Evolutionary conservation across 192 early-diverging fungal species (phyloP).

Genomic region (Neocallimastix lanati): DNA sequence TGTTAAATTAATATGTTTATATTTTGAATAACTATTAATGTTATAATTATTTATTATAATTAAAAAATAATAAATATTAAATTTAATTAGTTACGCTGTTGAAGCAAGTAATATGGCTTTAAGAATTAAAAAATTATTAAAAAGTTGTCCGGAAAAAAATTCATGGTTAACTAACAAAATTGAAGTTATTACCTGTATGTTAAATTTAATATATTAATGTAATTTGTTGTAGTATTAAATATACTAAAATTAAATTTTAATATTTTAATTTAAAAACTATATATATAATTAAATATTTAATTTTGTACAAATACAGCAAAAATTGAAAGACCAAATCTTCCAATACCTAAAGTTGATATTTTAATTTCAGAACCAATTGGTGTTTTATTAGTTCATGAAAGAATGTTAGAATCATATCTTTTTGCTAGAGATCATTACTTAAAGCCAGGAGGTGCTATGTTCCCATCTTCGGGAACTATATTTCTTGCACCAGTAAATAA

Average conservation of each 20-base stretch:
- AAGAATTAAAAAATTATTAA: slow-evolving; percentile 69
- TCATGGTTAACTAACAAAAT: slow-evolving; percentile 58
- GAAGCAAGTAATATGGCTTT: slow-evolving; percentile 89
- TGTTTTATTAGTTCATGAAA: slow-evolving; percentile 88
- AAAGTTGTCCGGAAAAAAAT: slow-evolving; percentile 30
- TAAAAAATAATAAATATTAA: no score
- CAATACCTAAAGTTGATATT: slow-evolving; percentile 70
- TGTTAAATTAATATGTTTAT: no score
- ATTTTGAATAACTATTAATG: no score
- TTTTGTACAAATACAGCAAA: slow-evolving; percentile 29
- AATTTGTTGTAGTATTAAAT: no score
- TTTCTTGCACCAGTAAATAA: slow-evolving; percentile 53
- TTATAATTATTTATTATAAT: no score
- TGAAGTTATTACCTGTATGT: slow-evolving; percentile 56
- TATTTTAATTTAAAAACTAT: no score
- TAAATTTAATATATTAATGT: no score
- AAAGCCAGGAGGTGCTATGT: slow-evolving; percentile 79
- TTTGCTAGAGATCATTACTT: slow-evolving; percentile 75
- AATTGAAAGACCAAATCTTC: slow-evolving; percentile 59
- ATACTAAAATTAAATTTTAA: no score
- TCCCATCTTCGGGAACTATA: slow-evolving; percentile 78
- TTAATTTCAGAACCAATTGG: slow-evolving; percentile 96
- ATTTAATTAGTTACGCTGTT: slow-evolving; percentile 46
- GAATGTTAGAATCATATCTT: slow-evolving; percentile 83
- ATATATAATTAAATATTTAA: not conserved